Evolutionary conservation across 768 basidiomycete species (phyloP).

Genomic region (Mycena epipterygia): DNA sequence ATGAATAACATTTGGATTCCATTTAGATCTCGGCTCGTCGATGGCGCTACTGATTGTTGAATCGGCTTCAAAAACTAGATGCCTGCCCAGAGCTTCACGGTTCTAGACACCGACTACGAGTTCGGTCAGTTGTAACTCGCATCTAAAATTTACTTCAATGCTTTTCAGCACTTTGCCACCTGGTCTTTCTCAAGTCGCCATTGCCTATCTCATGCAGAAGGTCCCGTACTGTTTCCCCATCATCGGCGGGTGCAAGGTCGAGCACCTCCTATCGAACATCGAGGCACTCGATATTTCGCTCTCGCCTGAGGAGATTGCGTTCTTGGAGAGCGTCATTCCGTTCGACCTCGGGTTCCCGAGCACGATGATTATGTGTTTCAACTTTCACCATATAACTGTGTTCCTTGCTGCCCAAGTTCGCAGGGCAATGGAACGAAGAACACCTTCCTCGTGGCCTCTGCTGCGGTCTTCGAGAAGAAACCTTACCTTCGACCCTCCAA

Average conservation of each 20-base stretch:
- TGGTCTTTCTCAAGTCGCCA: conserved; percentile 48
- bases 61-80: too few species aligned
- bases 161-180: conserved; percentile 1
- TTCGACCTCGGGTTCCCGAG: conserved; percentile 24
- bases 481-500: too few species aligned
- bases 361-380: conserved; percentile 10
- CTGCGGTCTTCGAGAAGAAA: too few species aligned
- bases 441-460: too few species aligned
- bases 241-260: conserved; percentile 58
- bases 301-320: conserved; percentile 52
- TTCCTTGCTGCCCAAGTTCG: not conserved
- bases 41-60: too few species aligned
- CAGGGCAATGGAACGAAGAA: not conserved
- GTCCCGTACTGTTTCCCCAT: conserved; percentile 42
- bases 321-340: conserved; percentile 46
- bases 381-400: not conserved
- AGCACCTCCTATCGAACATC: conserved; percentile 59
- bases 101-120: too few species aligned
- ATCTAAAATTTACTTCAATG: too few species aligned
- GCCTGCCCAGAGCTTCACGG: too few species aligned
- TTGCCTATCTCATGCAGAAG: conserved; percentile 62
- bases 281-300: conserved; percentile 57
- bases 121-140: too few species aligned
- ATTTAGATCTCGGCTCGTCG: too few species aligned
- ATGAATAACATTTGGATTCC: too few species aligned